Evolutionary conservation across 2,329 filamentous ascomycete species (phyloP).

Genomic region (Pseudodiploospora longispora): DNA sequence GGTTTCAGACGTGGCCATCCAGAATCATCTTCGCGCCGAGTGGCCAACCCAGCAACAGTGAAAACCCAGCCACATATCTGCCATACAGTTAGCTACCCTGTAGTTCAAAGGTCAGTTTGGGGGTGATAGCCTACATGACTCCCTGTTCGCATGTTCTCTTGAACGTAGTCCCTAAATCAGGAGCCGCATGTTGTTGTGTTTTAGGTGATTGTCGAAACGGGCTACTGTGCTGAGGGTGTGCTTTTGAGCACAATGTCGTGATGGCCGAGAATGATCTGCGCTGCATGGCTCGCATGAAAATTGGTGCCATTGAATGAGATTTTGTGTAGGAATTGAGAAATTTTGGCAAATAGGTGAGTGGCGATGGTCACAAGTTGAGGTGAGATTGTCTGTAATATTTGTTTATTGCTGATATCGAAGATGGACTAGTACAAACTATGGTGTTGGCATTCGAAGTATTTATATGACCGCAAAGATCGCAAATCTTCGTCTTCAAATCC

Average conservation of each 20-base stretch:
- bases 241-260: slow-evolving; percentile 6
- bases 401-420: neutral
- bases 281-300: neutral
- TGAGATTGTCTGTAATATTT: neutral
- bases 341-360: neutral
- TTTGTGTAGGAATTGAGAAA: neutral
- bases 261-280: slow-evolving; percentile 4
- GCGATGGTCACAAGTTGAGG: no score
- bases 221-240: slow-evolving; percentile 3
- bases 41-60: slow-evolving; percentile 5
- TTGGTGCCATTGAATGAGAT: slow-evolving; percentile 3
- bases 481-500: neutral
- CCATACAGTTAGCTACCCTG: neutral
- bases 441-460: slow-evolving; percentile 3
- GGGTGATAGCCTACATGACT: slow-evolving; percentile 3
- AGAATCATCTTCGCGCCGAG: neutral
- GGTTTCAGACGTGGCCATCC: slow-evolving; percentile 3
- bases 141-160: slow-evolving; percentile 1
- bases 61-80: slow-evolving; percentile 4
- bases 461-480: slow-evolving; percentile 3
- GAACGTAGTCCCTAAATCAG: slow-evolving; percentile 3
- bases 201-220: slow-evolving; percentile 3
- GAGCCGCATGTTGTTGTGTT: slow-evolving; percentile 1
- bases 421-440: neutral
- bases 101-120: neutral